These are phyloP conservation scores for Alternaria ventricosa DNA, from an alignment of 2,329 filamentous ascomycete species.

Conservation along the genomic window DNA sequence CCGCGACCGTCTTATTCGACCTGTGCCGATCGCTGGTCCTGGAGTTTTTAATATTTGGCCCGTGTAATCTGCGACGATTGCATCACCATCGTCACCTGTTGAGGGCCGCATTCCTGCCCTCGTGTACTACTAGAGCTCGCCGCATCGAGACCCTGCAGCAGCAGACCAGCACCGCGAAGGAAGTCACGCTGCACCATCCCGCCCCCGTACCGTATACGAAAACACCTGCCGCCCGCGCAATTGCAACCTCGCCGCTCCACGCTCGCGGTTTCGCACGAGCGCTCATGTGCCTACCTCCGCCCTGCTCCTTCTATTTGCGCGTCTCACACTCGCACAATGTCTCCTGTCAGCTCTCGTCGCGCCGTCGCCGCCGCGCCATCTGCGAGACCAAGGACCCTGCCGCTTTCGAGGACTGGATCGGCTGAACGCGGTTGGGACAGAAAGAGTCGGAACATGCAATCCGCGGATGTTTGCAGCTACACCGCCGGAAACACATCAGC, in stretches of 20 bases:
- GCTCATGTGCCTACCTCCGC: constrained; percentile 48
- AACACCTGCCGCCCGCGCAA: constrained; percentile 2
- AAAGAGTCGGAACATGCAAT: constrained; percentile 13
- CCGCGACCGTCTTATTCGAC: constrained; percentile 6
- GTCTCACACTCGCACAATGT: constrained; percentile 45
- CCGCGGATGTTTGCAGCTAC: constrained; percentile 15
- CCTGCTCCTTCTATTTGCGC: constrained; percentile 45
- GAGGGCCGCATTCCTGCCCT: constrained; percentile 13
- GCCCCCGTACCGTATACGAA: constrained; percentile 6
- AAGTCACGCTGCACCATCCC: constrained; percentile 23
- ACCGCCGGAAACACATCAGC: constrained; percentile 22
- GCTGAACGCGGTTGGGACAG: constrained; percentile 31
- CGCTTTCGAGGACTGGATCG: constrained; percentile 43
- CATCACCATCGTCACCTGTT: constrained; percentile 21
- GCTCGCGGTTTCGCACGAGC: constrained; percentile 38
- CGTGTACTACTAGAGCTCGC: constrained; percentile 23
- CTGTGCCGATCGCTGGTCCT: constrained; percentile 4
- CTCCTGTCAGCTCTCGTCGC: constrained; percentile 42
- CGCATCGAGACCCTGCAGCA: constrained; percentile 28
- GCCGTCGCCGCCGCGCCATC: constrained; percentile 40
- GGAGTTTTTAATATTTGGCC: constrained; percentile 5
- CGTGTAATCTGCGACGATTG: constrained; percentile 16
- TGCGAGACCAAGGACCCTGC: constrained; percentile 45
- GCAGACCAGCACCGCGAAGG: constrained; percentile 1
- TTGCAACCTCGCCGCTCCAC: constrained; percentile 20